phyloP scores from a whole-genome alignment of 73 alveolate genomes.

The Paramecium sonneborni region DNA sequence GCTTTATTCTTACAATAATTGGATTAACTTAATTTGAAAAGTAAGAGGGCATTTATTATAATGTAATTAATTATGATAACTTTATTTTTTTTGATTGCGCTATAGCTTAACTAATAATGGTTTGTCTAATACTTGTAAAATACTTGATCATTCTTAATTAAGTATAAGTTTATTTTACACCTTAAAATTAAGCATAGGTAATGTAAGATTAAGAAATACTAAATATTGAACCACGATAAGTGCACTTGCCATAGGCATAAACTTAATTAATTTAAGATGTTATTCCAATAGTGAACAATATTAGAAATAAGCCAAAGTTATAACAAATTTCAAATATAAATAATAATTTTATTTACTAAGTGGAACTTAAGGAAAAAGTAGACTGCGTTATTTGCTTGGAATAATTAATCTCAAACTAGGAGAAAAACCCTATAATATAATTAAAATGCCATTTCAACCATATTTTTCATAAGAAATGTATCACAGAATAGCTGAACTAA shows the following conservation, averaged over 20 bases:
- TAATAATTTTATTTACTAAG: neutral
- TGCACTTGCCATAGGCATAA: neutral
- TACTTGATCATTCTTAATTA: neutral
- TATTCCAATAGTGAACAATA: neutral
- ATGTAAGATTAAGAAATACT: neutral
- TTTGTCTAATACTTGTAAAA: neutral
- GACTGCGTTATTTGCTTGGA: neutral
- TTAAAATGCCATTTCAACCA: neutral
- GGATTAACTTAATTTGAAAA: neutral
- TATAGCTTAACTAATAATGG: neutral
- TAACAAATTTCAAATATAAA: neutral
- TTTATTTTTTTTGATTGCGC: neutral
- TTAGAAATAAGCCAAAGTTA: neutral
- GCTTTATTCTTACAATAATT: neutral
- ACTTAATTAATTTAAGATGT: neutral
- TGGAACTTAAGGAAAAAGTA: neutral
- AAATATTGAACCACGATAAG: neutral
- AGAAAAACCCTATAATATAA: neutral
- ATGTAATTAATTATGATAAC: neutral
- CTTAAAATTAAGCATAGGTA: neutral
- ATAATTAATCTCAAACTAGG: neutral
- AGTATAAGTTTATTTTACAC: too few species aligned
- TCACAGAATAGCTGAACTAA: neutral
- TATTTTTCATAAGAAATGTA: neutral
- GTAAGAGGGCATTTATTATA: neutral